Conservation (phyloP, 768 basidiomycete species). For the Clavulina sp. region DNA sequence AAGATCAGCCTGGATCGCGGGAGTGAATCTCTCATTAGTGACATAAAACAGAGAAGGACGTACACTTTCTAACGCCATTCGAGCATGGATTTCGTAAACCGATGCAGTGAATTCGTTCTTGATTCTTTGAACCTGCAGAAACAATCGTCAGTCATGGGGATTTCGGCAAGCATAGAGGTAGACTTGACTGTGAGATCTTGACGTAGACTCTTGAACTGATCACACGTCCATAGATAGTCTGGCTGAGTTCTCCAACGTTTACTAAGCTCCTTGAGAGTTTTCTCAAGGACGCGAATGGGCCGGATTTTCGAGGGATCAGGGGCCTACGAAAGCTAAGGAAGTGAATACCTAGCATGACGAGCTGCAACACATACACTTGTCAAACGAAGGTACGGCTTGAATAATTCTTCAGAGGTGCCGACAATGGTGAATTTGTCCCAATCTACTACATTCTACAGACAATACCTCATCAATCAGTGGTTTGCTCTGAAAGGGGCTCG, state of each 20-base stretch:
- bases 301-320: constrained; percentile 90
- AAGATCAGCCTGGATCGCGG: constrained; percentile 61
- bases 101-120: constrained; percentile 96
- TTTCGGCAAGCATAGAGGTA: not conserved
- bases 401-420: constrained; percentile 72
- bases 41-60: constrained; percentile 15
- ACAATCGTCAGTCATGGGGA: not conserved
- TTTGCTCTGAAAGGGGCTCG: too few relatives aligned
- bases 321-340: constrained; percentile 37
- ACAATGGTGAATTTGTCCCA: constrained; percentile 96
- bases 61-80: constrained; percentile 89
- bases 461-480: constrained; percentile 12
- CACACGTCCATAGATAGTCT: constrained; percentile 83
- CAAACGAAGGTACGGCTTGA: constrained; percentile 90
- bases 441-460: constrained; percentile 69
- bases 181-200: constrained; percentile 85
- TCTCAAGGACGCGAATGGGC: constrained; percentile 65
- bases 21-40: constrained; percentile 3
- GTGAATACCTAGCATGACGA: not conserved
- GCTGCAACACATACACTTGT: constrained; percentile 46
- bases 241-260: constrained; percentile 66
- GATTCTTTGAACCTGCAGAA: constrained; percentile 79
- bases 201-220: constrained; percentile 92
- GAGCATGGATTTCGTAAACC: constrained; percentile 96
- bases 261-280: constrained; percentile 76